These are phyloP conservation scores for Spathaspora hagerdaliae DNA, from an alignment of 805 yeast species.

Conservation along the genomic window DNA sequence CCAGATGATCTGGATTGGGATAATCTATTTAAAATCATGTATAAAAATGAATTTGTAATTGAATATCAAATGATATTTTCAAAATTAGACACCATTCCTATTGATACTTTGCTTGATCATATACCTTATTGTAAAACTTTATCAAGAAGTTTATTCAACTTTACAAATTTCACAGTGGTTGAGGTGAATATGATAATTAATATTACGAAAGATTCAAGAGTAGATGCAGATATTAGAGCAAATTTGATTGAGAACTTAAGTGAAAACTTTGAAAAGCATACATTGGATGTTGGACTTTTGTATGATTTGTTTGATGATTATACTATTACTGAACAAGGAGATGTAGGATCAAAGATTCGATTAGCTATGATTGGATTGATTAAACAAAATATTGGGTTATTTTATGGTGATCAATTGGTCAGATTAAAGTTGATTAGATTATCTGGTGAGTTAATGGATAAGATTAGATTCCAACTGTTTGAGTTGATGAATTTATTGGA, in stretches of 20 bases:
- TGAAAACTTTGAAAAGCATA: conserved; percentile 5
- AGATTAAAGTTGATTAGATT: conserved; percentile 47
- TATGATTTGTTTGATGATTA: conserved; percentile 63
- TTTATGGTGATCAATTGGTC: conserved; percentile 8
- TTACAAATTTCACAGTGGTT: conserved; percentile 7
- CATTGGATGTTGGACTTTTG: conserved; percentile 2
- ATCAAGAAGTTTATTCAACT: conserved; percentile 21
- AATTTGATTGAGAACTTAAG: conserved; percentile 20
- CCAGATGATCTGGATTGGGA: conserved; percentile 12
- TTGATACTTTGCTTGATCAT: conserved; percentile 29
- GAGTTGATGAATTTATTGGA: conserved; percentile 16
- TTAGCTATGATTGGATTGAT: conserved; percentile 44
- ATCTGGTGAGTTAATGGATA: conserved; percentile 61
- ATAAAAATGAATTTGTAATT: conserved; percentile 5
- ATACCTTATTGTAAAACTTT: conserved; percentile 29
- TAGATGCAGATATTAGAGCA: conserved; percentile 29
- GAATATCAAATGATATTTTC: conserved; percentile 14
- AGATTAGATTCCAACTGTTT: conserved; percentile 43
- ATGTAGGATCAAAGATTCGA: conserved; percentile 81
- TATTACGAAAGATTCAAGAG: conserved; percentile 17
- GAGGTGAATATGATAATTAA: conserved; percentile 18
- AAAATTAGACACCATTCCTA: conserved; percentile 3
- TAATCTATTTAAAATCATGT: conserved; percentile 13
- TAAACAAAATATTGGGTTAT: conserved; percentile 13
- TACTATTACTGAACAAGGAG: conserved; percentile 78